Percentiles rank a stretch among this genome's conserved stretches.
Conservation (phyloP, 371 early-diverging fungal species). For the Dinochytrium kinnereticum region DNA sequence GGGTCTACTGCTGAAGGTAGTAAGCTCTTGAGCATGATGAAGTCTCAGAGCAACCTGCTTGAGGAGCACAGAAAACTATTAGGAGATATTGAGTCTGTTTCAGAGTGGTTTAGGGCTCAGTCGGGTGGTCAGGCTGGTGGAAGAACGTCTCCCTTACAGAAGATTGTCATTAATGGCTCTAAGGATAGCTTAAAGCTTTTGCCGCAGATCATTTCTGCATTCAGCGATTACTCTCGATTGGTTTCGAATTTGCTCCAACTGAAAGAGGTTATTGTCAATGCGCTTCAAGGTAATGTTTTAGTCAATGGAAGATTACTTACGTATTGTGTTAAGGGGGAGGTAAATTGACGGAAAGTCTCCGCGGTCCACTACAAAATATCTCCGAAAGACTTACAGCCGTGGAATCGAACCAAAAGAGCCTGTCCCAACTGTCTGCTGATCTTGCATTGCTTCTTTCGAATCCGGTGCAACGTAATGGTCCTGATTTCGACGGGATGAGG, state of each 20-base stretch:
- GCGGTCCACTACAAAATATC: conserved; percentile 3
- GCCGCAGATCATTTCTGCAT: conserved; percentile 13
- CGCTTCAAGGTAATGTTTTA: neutral
- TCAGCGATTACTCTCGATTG: conserved; percentile 24
- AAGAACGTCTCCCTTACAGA: conserved; percentile 4
- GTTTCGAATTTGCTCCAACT: conserved; percentile 19
- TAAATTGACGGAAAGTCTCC: neutral
- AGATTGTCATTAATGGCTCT: neutral
- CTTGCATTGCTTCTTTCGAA: neutral
- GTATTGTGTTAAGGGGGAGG: neutral
- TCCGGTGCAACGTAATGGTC: neutral
- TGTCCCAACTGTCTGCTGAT: conserved; percentile 1
- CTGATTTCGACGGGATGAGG: conserved; percentile 4
- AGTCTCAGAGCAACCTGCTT: conserved; percentile 3
- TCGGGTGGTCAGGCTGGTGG: neutral
- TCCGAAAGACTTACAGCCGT: conserved; percentile 14
- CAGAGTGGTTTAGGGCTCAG: neutral
- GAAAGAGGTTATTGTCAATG: conserved; percentile 1
- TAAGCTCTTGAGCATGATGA: neutral
- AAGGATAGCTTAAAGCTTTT: neutral
- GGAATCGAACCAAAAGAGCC: conserved; percentile 22
- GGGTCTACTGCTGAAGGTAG: neutral
- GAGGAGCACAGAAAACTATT: conserved; percentile 1
- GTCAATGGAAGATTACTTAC: neutral
- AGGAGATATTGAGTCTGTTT: neutral